Base-by-base conservation (phyloP, 305 asterid genomes). In the Coffea humblotiana region DNA sequence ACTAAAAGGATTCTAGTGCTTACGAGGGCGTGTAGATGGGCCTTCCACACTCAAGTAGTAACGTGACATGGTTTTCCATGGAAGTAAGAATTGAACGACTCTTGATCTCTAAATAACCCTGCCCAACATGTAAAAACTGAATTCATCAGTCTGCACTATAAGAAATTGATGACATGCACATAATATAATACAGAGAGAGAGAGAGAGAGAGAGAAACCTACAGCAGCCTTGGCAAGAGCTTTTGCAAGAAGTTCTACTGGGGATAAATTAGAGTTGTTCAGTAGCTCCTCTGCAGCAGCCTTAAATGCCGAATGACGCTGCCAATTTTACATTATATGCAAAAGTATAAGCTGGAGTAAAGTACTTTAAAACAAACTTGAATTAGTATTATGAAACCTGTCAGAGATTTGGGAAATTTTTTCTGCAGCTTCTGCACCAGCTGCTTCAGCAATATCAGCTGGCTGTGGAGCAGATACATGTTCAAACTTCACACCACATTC, bases 211-310 rank as follows among this genome's bases (percentile, higher is more conserved):
- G 83, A 63, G 11, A 71, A 81, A 86, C 98, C 76, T 86, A 96
- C 98, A 85, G 97, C 92, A 86, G 98, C 94, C 75, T 89, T 94
- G 32, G 99, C 99, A 80, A 96, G 90, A 77, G 99, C 99, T 87
- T 96, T 96, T 12, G 99, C 97, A 43, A 96, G 97, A 70, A 94
- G 86, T 79, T 94, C 98, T 18, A 87, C 79, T 14, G 98, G 92
- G 61, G 97, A 86, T 81, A 94, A 85, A 65, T 81, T 86, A 82
- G 97, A 90, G 18, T 89, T 81, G 52, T 82, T 82, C 64, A 96
- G 58, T 16, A 96, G 88, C 56, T 93, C 97, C 88, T 92, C 97
- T 12, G 98, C 99, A 66, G 94, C 97, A 80, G 92, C 89, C 87
- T 85, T 90, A 87, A 96, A 96, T 40, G 90, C 90, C 4, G 99